Evolutionary conservation across 768 basidiomycete species (phyloP), one percentile per base, ranked within the genome.

Genomic region (Phlebiopsis flavidoalba): DNA sequence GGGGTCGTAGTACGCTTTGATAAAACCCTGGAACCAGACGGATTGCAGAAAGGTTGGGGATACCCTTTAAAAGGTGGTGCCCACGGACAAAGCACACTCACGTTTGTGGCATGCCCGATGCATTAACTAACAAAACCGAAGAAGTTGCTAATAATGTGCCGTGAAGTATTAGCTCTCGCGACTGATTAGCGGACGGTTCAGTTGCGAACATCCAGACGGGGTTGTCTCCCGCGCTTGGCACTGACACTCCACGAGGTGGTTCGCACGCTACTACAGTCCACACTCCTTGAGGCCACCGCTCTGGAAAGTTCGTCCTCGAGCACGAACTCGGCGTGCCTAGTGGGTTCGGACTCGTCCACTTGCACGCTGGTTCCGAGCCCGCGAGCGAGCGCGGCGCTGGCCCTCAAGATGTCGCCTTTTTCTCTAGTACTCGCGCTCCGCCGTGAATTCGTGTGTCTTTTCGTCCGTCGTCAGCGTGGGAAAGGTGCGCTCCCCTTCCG

Each of bases 1-100:
- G n/a, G n/a, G n/a, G n/a, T 88, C 77, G 63, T 92, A 91, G 67
- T 89, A 88, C 7, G 78, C 79, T 77, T 92, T 90, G 68, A n/a
- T n/a, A 91, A 91, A 22, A 84, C 78, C 88, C n/a, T n/a, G n/a
- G n/a, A n/a, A n/a, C n/a, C n/a, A n/a, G n/a, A n/a, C n/a, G n/a
- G n/a, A n/a, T n/a, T n/a, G n/a, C n/a, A n/a, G n/a, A n/a, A n/a
- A n/a, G n/a, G n/a, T n/a, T n/a, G n/a, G n/a, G n/a, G n/a, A n/a
- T n/a, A n/a, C n/a, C n/a, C n/a, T n/a, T n/a, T n/a, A n/a, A n/a
- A n/a, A n/a, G n/a, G n/a, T n/a, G n/a, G n/a, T n/a, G n/a, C n/a
- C n/a, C n/a, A 90, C 55, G 17, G 31, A 26, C 51, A 22, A 0
- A 53, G 22, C 35, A 46, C 63, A 77, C 83, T 72, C 66, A 87